These are phyloP conservation scores for Chrysopogon serrulatus DNA, from an alignment of 176 grass and related monocot species.

Conservation along the genomic window DNA sequence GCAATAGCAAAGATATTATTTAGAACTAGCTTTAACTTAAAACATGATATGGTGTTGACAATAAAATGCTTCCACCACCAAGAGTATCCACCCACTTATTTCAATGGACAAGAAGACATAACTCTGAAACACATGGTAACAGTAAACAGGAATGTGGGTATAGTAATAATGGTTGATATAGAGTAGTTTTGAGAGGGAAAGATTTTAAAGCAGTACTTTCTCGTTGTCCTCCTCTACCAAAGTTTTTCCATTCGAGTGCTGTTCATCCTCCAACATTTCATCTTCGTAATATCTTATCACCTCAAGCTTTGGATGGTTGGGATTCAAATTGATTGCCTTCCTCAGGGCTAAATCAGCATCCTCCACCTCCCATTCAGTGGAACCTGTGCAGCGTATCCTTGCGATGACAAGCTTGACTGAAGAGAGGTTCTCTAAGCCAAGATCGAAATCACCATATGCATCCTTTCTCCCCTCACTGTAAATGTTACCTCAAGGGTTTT, in stretches of 20 bases:
- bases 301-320: background rate
- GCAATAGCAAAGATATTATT: background rate
- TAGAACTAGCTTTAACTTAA: background rate
- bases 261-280: background rate
- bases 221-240: background rate
- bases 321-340: background rate
- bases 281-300: background rate
- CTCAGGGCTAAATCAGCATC: background rate
- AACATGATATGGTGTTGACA: background rate
- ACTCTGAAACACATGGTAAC: background rate
- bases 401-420: background rate
- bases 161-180: no score
- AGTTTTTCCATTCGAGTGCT: background rate
- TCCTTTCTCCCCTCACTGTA: background rate
- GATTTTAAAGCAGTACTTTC: no score
- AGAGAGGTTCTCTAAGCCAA: constrained; percentile 14
- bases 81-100: background rate
- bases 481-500: background rate
- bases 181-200: no score
- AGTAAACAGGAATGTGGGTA: background rate
- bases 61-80: background rate
- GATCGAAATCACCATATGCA: background rate
- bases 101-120: background rate
- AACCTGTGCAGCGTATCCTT: background rate
- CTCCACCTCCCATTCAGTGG: background rate